These are phyloP conservation scores for Aureobasidium sp. DNA, from an alignment of 2,329 filamentous ascomycete species.

Conservation along the genomic window DNA sequence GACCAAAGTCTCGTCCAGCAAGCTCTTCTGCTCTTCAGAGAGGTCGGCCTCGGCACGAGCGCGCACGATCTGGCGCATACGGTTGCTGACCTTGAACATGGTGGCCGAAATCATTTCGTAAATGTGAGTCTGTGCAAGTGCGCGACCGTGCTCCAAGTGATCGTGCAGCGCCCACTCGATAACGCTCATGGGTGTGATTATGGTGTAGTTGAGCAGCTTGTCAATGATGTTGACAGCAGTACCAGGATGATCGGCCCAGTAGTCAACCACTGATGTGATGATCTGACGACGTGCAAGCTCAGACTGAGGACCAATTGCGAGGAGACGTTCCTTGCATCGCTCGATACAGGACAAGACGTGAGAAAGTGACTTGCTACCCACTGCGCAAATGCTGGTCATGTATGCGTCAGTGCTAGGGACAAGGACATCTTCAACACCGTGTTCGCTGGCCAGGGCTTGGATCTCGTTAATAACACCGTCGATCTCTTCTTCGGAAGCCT, in stretches of 20 bases:
- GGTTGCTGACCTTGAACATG: conserved; percentile 80
- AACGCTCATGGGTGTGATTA: conserved; percentile 77
- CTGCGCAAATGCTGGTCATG: conserved; percentile 84
- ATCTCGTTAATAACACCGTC: conserved; percentile 73
- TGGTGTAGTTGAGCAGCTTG: conserved; percentile 95
- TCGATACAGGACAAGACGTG: conserved; percentile 95
- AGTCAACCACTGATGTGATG: conserved; percentile 79
- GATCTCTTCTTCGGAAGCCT: conserved; percentile 81
- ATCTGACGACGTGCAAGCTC: conserved; percentile 78
- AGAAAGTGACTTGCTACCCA: conserved; percentile 91
- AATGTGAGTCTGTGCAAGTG: conserved; percentile 66
- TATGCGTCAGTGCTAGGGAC: conserved; percentile 89
- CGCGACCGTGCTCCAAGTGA: conserved; percentile 43
- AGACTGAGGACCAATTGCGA: conserved; percentile 69
- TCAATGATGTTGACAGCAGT: conserved; percentile 89
- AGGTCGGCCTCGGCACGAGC: conserved; percentile 41
- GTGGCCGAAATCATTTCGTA: conserved; percentile 90
- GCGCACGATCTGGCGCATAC: conserved; percentile 71
- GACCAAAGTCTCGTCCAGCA: conserved; percentile 59
- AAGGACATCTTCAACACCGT: conserved; percentile 64
- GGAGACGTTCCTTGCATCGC: conserved; percentile 80
- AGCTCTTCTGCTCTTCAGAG: conserved; percentile 50
- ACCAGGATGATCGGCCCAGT: conserved; percentile 89
- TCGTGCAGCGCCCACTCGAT: conserved; percentile 83
- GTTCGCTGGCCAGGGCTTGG: conserved; percentile 66